phyloP scores from a whole-genome alignment of 495 filamentous ascomycete genomes.

The Saxophila tyrrhenica region DNA sequence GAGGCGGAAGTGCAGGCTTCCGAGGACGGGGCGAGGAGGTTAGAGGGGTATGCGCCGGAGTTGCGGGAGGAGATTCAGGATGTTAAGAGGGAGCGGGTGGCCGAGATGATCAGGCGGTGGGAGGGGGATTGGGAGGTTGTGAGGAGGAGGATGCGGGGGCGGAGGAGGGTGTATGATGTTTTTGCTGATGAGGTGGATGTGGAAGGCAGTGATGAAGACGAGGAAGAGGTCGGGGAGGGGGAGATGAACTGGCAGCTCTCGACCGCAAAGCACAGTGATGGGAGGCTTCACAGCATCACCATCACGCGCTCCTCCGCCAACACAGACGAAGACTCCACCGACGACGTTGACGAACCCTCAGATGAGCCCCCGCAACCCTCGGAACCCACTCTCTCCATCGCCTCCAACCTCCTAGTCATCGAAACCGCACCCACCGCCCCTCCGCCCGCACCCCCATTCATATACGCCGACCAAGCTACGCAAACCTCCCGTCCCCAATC shows the following conservation, averaged over 20 bases:
- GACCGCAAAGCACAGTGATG: conserved; percentile 2
- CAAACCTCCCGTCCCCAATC: background rate
- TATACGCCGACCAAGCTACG: background rate
- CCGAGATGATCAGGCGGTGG: conserved; percentile 12
- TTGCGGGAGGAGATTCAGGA: conserved; percentile 6
- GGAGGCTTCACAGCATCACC: conserved; percentile 6
- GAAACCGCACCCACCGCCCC: background rate
- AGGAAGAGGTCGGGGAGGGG: background rate
- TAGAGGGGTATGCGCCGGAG: background rate
- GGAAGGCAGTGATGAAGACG: background rate
- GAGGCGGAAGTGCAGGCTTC: conserved; percentile 10
- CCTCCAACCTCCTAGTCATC: background rate
- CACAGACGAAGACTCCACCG: conserved; percentile 40
- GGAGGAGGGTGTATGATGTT: conserved; percentile 2
- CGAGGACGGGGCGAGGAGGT: conserved; percentile 2
- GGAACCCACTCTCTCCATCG: background rate
- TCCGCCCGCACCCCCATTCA: background rate
- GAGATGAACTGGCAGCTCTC: background rate
- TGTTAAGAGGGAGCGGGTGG: conserved; percentile 3
- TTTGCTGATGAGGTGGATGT: background rate
- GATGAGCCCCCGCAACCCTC: too few relatives aligned
- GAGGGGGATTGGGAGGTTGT: conserved; percentile 15
- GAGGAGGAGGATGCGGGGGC: background rate
- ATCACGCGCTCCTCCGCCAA: background rate
- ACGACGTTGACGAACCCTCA: too few relatives aligned